phyloP scores from a whole-genome alignment of 306 rosid genomes.

The Castanea crenata region DNA sequence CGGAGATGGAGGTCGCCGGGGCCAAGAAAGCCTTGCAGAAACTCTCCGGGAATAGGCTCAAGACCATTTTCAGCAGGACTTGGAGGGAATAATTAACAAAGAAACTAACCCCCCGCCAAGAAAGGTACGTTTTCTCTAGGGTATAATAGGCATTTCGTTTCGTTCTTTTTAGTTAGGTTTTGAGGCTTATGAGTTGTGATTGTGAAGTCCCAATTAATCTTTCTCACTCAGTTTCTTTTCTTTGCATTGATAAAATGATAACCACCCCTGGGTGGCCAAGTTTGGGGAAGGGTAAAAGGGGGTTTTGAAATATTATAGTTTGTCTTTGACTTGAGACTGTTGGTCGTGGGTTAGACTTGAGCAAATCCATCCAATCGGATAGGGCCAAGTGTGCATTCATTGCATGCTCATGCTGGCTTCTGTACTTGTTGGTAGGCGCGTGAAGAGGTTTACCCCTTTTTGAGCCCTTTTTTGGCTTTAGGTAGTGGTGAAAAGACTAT shows the following conservation, averaged over 20 bases:
- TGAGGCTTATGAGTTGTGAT: no score
- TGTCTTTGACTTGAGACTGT: not conserved
- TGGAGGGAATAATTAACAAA: slow-evolving; percentile 49
- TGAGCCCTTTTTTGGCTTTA: not conserved
- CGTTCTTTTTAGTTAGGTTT: no score
- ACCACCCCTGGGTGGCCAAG: no score
- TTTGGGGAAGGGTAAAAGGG: slow-evolving; percentile 11
- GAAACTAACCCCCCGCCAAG: slow-evolving; percentile 40
- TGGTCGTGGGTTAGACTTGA: not conserved
- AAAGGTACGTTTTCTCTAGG: not conserved
- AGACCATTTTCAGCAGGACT: slow-evolving; percentile 40
- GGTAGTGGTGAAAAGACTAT: not conserved
- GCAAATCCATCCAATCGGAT: not conserved
- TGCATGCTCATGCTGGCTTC: not conserved
- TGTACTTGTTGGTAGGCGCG: not conserved
- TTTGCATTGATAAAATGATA: no score
- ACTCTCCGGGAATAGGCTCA: slow-evolving; percentile 47
- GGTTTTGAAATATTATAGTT: not conserved
- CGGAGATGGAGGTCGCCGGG: slow-evolving; percentile 48
- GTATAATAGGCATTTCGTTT: no score
- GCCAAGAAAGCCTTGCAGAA: slow-evolving; percentile 51
- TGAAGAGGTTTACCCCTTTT: not conserved
- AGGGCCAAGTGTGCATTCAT: not conserved
- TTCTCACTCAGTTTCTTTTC: no score
- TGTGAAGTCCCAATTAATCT: no score